Base-by-base conservation (phyloP, 768 basidiomycete genomes). In the Trametes villosa region DNA sequence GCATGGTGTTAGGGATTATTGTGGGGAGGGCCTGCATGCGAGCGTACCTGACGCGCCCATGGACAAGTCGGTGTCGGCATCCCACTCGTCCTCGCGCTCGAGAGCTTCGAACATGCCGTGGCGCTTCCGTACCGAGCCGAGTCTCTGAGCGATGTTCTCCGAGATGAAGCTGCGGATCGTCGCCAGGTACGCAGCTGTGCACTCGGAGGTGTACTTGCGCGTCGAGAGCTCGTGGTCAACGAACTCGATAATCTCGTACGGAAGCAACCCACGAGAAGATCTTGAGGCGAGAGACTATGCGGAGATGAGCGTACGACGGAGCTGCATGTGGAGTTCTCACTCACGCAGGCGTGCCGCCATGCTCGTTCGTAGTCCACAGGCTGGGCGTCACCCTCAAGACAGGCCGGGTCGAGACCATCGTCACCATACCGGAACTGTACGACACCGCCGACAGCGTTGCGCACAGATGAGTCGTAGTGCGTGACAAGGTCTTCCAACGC, bases 371-470 rank as follows among this genome's bases (percentile, higher is more conserved):
- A 91, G 65, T 97, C 96, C 57, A 98, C 84, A 2, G 97, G 97
- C 65, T 92, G 91, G 9, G 92, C 92, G 67, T 98, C 97, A 36
- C 95, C 96, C 75, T 98, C 97, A 29, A 98, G 81, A 68, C 92
- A 94, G 46, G 94, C 96, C 1, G 97, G 97, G 73, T 99, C 97
- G 33, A 99, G 81, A 51, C 94, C 96, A 71, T 99, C 97, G 68
- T 97, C 96, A 31, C 97, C 97, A 67, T 97, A 99, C 30, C 83
- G 81, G 77, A 99, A 99, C 70, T 99, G 97, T 4, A 99, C 96
- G 17, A 99, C 86, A 46, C 94, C 96, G 4, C 97, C 97, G 0
- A 85, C 85, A 2, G 95, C 96, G 74, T 96, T 98, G 30, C 97
- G 85, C 24, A 99, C 96, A 9, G 94, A 94, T 24, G 94, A 76